Percentiles rank a stretch among this genome's conserved stretches.
Evolutionary conservation across 1,139 yeast genomes (phyloP).

Genomic region (Eremothecium gossypii): DNA sequence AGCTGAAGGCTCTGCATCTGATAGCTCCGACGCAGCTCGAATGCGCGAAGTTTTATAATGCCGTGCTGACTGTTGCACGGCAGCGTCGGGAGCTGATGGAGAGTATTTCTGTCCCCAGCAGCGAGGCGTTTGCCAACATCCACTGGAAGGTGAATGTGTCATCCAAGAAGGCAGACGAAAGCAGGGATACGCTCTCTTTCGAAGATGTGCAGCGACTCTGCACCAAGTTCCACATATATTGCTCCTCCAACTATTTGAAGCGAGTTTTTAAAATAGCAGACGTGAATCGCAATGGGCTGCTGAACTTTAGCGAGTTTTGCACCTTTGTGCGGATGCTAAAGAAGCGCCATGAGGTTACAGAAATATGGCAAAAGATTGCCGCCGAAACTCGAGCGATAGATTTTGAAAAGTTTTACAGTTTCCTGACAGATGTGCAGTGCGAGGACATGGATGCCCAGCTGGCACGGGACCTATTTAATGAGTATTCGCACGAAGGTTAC

Average conservation of each 20-base stretch:
- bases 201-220: conserved; percentile 62
- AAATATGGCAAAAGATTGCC: conserved; percentile 31
- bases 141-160: conserved; percentile 47
- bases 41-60: conserved; percentile 43
- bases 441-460: conserved; percentile 34
- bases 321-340: conserved; percentile 50
- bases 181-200: conserved; percentile 43
- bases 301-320: conserved; percentile 67
- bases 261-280: conserved; percentile 43
- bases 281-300: conserved; percentile 34
- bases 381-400: conserved; percentile 20
- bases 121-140: conserved; percentile 42
- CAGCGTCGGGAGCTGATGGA: conserved; percentile 45
- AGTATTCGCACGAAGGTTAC: conserved; percentile 31
- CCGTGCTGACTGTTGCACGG: conserved; percentile 38
- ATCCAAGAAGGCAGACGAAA: conserved; percentile 32
- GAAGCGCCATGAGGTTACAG: conserved; percentile 41
- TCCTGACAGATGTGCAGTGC: conserved; percentile 43
- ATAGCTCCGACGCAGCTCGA: conserved; percentile 61
- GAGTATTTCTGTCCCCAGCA: conserved; percentile 44
- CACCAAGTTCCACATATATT: conserved; percentile 58
- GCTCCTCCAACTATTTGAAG: conserved; percentile 36
- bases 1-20: conserved; percentile 60
- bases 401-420: conserved; percentile 36
- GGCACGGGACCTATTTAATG: conserved; percentile 36